Base-by-base conservation (phyloP, 495 filamentous ascomycete genomes). In the Tetracladium marchalianum region DNA sequence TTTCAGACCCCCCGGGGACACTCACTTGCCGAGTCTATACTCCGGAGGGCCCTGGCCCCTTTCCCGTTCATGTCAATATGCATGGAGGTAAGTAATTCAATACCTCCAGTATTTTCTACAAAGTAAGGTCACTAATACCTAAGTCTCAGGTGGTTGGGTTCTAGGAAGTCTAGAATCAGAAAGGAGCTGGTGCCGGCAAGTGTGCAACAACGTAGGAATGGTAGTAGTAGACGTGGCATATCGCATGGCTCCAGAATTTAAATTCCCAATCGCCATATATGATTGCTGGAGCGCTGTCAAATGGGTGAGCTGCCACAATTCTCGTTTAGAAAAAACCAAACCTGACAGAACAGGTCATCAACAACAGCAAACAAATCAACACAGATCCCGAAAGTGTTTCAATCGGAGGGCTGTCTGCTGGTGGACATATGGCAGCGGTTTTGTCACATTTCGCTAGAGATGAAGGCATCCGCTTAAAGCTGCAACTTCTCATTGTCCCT, bases 231-330 rank as follows among this genome's bases (percentile, higher is more conserved):
- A 68, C 52, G 66, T 69, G 1, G 63, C 62, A 15, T 75, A 76
- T 46, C 62, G 69, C 11, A 56, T 70, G 1, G 63, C 65, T 1
- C 70, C 71, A 0, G 69, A 73, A 39, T 41, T 67, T 45, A 53
- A 58, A 18, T 76, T 69, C 46, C 72, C 72, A 2, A 60, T 60
- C 3, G 55, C 65, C 27, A 51, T 66, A 5, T 50, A 74, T 18
- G 73, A 77, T 54, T 60, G 63, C 47, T 74, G 68, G 64, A 69
- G 73, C 50, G 65, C 62, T 11, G 50, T 72, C 35, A 57, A 66
- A 47, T 73, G 72, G 72, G 61, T 72, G 12, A 22, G 17, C 8
- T 27, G 3, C 3, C 22, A 27, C 3, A 27, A 27, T 7, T 11
- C 43, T 24, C 18, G 6, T 16, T 32, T 34, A 34, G 18, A 32